Evolutionary conservation across 345 rosid genomes (phyloP), one percentile per base, ranked within the genome.

Genomic region (Salix dunnii): DNA sequence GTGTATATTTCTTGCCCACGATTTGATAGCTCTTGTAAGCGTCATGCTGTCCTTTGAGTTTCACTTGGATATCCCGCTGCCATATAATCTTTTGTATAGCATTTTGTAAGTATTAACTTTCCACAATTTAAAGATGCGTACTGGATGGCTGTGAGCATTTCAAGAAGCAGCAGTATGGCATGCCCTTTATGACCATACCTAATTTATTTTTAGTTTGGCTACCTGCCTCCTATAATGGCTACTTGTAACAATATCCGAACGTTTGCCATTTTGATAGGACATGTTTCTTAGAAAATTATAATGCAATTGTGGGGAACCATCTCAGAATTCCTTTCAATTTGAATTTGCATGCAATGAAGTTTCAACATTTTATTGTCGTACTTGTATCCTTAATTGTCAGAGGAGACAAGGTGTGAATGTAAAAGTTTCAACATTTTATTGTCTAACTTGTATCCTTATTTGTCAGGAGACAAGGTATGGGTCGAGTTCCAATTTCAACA

Each of bases 381-480:
- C 60, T 53, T 53, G 60, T 7, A 20, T 53, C 23, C 23, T 53
- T 20, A 20, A 20, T 53, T 53, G 1, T 76, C 85, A 10, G 38
- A 88, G 90, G 84, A 36, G n/a, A 80, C 43, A 69, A 82, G 38
- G 36, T 60, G 36, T 12, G 76, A 43, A 40, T 40, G 46, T 40
- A 2, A 0, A 6, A 20, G 8, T 35, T 48, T 28, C 67, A 72
- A 31, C 9, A 31, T 62, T 42, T 38, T 35, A 28, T 43, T 60
- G 30, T 63, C 25, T 70, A 36, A 55, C 55, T 10, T 30, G 20
- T 40, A 20, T 74, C 13, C 62, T 49, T 13, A 21, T 58, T 71
- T 71, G 74, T 77, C 85, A 88, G 90, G 84, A 36, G n/a, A 79
- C 43, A 69, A 82, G 38, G 36, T 60, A 33, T 12, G 77, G 36